Base-by-base conservation (phyloP, 768 basidiomycete species). In the Gymnopilus dilepis region DNA sequence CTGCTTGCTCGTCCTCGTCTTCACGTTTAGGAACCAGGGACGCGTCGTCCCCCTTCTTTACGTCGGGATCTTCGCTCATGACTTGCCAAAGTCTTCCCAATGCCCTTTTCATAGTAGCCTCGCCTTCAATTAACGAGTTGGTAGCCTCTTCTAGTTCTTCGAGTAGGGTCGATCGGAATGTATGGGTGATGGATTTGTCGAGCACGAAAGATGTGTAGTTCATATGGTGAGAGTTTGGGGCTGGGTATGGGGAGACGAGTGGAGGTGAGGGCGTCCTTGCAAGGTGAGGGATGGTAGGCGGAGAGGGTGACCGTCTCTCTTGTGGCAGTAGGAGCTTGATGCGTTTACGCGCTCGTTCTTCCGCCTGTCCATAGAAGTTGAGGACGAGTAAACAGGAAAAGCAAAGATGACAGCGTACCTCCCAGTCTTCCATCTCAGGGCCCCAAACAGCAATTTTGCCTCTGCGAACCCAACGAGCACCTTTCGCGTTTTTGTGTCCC, bases 381-480 rank as follows among this genome's bases (percentile, higher is more conserved):
- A 56, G 58, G 37, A 56, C 52, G n/a, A 34, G 31, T 15, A 34
- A 51, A 9, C 30, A n/a, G 58, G 30, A 34, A 40, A 51, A 56
- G 42, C 62, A 41, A 42, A 28, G 22, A 51, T 8, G 33, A 45
- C 15, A 15, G 70, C 81, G 64, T 69, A 91, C 93, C 86, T 94
- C 92, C 89, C 91, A 93, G 60, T 94, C 92, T 34, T 92, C 92
- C 78, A 87, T 85, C 50, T 84, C 83, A 21, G 93, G 92, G 28
- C 91, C 92, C 94, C 94, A 95, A 13, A 88, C 80, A 28, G 86
- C 84, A 61, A 94, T 86, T 75, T 95, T 95, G 47, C 93, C 91
- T 70, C 82, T 84, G 17, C 92, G 85, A 51, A 91, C 82, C 92
- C 92, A 95, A 70, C 92, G 82, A 19, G 91, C 86, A n/a, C 87